Conservation (phyloP, 2,329 filamentous ascomycete genomes). For the Diplocarpon rosae region DNA sequence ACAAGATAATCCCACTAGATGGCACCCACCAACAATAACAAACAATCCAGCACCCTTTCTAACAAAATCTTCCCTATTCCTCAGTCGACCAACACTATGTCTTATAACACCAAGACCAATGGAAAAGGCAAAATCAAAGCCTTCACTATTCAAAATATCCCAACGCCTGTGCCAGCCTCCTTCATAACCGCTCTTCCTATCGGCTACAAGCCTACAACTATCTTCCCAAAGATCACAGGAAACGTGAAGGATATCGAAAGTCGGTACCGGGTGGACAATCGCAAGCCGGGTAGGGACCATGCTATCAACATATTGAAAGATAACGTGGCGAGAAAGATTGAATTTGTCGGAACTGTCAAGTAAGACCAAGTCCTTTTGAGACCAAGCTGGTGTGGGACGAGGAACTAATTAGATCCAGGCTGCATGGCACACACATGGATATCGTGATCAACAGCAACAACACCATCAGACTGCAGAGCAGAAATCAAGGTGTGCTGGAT, state of each 20-base stretch:
- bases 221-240: slow-evolving; percentile 16
- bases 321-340: background rate
- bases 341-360: slow-evolving; percentile 17
- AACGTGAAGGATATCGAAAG: slow-evolving; percentile 5
- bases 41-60: no score
- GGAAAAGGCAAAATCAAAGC: background rate
- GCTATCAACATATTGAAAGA: background rate
- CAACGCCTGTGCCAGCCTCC: background rate
- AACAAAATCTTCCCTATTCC: no score
- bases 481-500: slow-evolving; percentile 10
- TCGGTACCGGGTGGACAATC: slow-evolving; percentile 2
- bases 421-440: slow-evolving; percentile 20
- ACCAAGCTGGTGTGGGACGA: background rate
- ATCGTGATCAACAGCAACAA: slow-evolving; percentile 13
- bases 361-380: background rate
- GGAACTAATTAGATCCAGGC: background rate
- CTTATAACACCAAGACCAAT: background rate
- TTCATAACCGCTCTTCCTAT: background rate
- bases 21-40: no score
- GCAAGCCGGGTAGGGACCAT: background rate
- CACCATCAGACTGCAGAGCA: slow-evolving; percentile 13
- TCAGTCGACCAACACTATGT: background rate
- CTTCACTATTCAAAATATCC: background rate
- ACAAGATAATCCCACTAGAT: no score
- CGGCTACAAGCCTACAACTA: background rate